phyloP scores from a whole-genome alignment of 2,329 filamentous ascomycete genomes.

The Pyrenophora tritici-repentis region DNA sequence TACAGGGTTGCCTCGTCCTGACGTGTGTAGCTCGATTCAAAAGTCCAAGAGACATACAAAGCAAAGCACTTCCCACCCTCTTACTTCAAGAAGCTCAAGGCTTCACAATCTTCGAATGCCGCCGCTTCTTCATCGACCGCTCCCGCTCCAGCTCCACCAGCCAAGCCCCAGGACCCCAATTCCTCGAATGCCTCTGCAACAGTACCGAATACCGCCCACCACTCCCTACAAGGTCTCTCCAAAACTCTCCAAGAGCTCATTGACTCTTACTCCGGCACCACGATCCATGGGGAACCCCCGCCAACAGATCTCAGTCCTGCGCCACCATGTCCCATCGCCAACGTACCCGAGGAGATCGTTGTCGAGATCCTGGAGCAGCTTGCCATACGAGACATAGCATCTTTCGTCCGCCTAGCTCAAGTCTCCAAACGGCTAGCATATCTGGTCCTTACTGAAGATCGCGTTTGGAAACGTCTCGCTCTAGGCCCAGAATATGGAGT shows the following conservation, averaged over 20 bases:
- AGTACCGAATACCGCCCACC: conserved; percentile 60
- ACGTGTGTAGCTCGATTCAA: conserved; percentile 70
- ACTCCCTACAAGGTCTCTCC: conserved; percentile 61
- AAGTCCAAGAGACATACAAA: conserved; percentile 84
- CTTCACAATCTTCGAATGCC: conserved; percentile 7
- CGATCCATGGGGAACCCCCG: conserved; percentile 70
- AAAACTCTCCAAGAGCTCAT: conserved; percentile 71
- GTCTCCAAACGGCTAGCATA: conserved; percentile 90
- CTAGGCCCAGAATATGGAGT: conserved; percentile 77
- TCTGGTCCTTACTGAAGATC: conserved; percentile 80
- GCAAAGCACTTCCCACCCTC: conserved; percentile 85
- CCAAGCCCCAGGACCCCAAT: conserved; percentile 50
- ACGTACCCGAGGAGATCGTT: conserved; percentile 82
- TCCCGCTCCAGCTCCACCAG: conserved; percentile 47
- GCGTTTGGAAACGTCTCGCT: conserved; percentile 81
- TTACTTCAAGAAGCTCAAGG: conserved; percentile 47
- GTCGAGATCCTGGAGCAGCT: conserved; percentile 76
- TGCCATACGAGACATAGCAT: conserved; percentile 74
- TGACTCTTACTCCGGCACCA: conserved; percentile 70
- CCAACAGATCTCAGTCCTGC: conserved; percentile 71
- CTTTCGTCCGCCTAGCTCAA: conserved; percentile 73
- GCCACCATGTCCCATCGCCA: conserved; percentile 79
- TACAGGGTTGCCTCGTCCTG: background rate
- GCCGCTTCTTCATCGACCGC: conserved; percentile 9
- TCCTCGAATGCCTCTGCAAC: conserved; percentile 58